Evolutionary conservation across 2,329 filamentous ascomycete genomes (phyloP).

Genomic region (Penicillium sp.): DNA sequence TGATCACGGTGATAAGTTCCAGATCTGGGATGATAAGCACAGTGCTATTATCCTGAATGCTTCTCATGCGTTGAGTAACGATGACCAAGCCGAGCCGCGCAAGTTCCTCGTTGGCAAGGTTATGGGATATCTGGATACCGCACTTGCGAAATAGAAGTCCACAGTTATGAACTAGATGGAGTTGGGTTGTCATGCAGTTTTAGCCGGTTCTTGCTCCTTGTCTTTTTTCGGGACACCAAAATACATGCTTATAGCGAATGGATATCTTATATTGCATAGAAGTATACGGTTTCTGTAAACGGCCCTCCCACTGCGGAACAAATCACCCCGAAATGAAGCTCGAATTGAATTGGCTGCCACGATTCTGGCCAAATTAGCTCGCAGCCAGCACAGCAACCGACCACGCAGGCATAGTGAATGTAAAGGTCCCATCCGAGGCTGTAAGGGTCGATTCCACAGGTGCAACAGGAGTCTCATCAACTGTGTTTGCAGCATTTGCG

Average conservation of each 20-base stretch:
- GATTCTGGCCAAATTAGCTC: background rate
- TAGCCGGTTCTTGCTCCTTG: background rate
- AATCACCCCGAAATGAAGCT: background rate
- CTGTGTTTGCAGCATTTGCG: constrained; percentile 15
- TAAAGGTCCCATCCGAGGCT: constrained; percentile 14
- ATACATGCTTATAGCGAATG: background rate
- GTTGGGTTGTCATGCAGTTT: background rate
- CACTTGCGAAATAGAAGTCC: background rate
- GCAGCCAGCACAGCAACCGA: constrained; percentile 21
- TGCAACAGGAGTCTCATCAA: constrained; percentile 11
- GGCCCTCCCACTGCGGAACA: background rate
- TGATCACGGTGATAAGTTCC: constrained; percentile 30
- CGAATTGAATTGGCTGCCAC: background rate
- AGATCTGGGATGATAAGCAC: constrained; percentile 49
- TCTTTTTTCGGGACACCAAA: background rate
- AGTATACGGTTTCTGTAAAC: background rate
- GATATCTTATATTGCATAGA: background rate
- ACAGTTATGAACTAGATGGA: background rate
- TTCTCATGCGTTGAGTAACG: constrained; percentile 38
- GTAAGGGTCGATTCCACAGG: constrained; percentile 9
- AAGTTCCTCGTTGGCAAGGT: constrained; percentile 28
- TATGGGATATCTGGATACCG: constrained; percentile 23
- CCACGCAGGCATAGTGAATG: constrained; percentile 21
- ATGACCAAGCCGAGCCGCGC: constrained; percentile 33
- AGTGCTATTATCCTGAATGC: constrained; percentile 48